A percentile compares a stretch with the other conserved stretches of the same genome.
phyloP scores from a whole-genome alignment of 345 rosid species.

The Capsella bursapastoris region DNA sequence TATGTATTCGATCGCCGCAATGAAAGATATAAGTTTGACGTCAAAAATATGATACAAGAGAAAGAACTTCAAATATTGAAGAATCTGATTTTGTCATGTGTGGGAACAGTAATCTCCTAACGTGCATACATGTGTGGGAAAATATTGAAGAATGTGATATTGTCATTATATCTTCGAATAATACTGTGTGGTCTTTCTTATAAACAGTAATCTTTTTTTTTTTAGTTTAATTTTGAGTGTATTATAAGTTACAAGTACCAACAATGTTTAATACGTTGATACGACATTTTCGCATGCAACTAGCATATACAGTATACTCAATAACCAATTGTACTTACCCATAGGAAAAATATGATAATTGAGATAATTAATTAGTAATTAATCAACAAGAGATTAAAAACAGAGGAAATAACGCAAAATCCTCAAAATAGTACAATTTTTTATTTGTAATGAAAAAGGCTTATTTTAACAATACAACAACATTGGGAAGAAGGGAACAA shows the following conservation, averaged over 20 bases:
- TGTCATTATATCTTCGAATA: no score
- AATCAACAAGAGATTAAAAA: not conserved
- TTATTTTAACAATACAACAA: conserved; percentile 45
- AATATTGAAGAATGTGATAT: no score
- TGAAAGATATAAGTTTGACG: not conserved
- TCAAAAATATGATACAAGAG: not conserved
- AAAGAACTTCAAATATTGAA: conserved; percentile 3
- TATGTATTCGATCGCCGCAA: not conserved
- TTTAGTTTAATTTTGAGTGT: no score
- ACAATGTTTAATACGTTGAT: no score
- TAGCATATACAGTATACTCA: no score
- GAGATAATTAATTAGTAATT: not conserved
- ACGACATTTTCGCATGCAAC: no score
- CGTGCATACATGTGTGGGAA: no score
- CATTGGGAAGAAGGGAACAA: not conserved
- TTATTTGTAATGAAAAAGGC: conserved; percentile 31
- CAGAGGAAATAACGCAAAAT: not conserved
- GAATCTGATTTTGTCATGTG: not conserved
- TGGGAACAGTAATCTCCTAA: not conserved
- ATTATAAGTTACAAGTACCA: no score
- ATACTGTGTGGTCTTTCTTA: no score
- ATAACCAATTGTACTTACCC: no score
- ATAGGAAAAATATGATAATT: not conserved
- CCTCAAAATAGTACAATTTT: conserved; percentile 34
- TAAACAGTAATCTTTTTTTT: no score